Percentiles rank a stretch among this genome's conserved stretches.
Conservation (phyloP, 306 rosid species). For the Acacia melanoxylon region DNA sequence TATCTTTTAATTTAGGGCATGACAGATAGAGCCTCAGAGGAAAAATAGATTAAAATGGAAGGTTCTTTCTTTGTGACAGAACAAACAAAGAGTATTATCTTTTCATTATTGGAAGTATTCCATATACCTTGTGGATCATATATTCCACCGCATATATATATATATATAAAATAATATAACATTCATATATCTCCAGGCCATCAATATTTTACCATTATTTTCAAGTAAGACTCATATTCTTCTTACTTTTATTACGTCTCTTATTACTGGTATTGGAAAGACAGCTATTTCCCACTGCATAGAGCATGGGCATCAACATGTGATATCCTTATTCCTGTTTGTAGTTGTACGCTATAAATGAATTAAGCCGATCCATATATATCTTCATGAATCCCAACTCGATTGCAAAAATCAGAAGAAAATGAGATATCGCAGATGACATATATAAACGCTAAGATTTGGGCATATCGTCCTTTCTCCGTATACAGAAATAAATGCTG, state of each 20-base stretch:
- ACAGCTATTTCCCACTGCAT: constrained; percentile 6
- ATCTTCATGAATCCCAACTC: neutral
- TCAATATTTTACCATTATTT: neutral
- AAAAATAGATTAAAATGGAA: constrained; percentile 22
- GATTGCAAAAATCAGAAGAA: neutral
- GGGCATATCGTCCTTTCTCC: neutral
- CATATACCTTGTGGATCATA: constrained; percentile 26
- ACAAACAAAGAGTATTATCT: neutral
- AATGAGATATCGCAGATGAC: neutral
- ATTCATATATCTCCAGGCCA: neutral
- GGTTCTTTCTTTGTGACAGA: constrained; percentile 17
- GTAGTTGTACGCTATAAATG: neutral
- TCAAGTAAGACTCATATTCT: neutral
- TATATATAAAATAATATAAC: neutral
- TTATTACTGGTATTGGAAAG: neutral
- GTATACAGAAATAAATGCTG: neutral
- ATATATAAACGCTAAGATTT: neutral
- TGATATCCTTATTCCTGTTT: constrained; percentile 1
- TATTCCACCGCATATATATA: neutral
- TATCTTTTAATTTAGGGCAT: constrained; percentile 11
- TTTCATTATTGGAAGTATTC: constrained; percentile 26
- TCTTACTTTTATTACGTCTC: neutral
- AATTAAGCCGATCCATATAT: neutral
- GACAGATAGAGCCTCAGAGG: constrained; percentile 25
- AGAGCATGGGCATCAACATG: neutral